These are phyloP conservation scores for Mesembryanthemum crystallinum DNA, from an alignment of 148 eudicot species.

Conservation along the genomic window DNA sequence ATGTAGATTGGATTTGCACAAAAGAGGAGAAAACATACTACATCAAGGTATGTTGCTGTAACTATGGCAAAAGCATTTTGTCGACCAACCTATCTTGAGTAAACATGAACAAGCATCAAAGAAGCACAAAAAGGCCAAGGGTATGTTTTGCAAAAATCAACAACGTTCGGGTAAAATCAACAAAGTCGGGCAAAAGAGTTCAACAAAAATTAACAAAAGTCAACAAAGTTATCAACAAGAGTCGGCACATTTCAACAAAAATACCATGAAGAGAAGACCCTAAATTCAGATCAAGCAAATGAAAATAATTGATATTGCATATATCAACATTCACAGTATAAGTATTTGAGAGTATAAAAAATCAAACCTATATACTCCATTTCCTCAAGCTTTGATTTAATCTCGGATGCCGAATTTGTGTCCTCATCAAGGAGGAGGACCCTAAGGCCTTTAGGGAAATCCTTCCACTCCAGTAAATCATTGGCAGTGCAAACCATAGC, in stretches of 20 bases:
- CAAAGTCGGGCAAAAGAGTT: no score
- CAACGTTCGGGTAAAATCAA: no score
- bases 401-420: conserved; percentile 42
- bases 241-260: no score
- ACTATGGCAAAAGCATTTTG: not conserved
- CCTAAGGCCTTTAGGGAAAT: conserved; percentile 87
- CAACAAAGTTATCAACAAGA: no score
- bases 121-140: no score
- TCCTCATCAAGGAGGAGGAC: conserved; percentile 75
- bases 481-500: conserved; percentile 83
- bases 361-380: conserved; percentile 75
- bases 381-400: conserved; percentile 67
- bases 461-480: conserved; percentile 70
- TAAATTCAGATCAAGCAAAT: no score
- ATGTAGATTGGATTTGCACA: conserved; percentile 13
- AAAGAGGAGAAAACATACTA: not conserved
- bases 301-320: no score
- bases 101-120: no score
- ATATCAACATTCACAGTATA: no score
- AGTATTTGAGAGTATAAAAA: not conserved
- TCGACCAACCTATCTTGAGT: conserved; percentile 11
- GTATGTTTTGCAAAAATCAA: no score
- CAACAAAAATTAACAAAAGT: no score
- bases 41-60: not conserved
- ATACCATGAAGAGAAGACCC: no score